Conservation (phyloP, 352 stramenopile species). For the Phytophthora europaea region DNA sequence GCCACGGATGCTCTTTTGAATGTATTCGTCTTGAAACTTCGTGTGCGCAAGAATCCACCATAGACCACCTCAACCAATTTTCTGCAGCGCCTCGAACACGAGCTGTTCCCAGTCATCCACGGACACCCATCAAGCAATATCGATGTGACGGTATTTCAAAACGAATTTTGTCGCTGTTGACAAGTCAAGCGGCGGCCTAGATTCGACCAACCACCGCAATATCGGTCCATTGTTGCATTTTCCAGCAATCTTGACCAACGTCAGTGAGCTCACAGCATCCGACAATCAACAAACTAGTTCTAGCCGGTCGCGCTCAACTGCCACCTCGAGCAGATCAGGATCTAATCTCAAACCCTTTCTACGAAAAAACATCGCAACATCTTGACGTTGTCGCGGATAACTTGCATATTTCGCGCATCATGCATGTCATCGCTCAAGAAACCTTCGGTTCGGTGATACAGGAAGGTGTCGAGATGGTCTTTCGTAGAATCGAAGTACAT, state of each 20-base stretch:
- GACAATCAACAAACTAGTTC: background rate
- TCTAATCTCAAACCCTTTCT: too few species aligned
- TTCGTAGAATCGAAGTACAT: too few species aligned
- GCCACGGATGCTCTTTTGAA: too few species aligned
- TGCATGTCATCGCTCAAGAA: too few species aligned
- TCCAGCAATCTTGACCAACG: background rate
- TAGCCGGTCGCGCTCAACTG: too few species aligned
- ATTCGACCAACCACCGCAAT: background rate
- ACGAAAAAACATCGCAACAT: too few species aligned
- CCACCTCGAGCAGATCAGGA: too few species aligned
- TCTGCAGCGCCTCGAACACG: background rate
- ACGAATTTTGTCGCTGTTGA: background rate
- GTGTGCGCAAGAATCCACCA: background rate
- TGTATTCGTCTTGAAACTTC: background rate
- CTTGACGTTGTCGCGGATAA: too few species aligned
- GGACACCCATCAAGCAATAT: background rate
- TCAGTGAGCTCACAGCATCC: background rate
- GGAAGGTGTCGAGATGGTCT: too few species aligned
- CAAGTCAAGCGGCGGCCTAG: background rate
- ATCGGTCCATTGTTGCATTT: background rate
- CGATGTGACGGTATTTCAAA: background rate
- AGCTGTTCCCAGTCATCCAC: background rate
- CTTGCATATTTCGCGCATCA: too few species aligned
- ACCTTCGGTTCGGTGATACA: too few species aligned
- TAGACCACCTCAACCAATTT: background rate